Base-by-base conservation (phyloP, 208 protist species). In the Crithidia sp. region DNA sequence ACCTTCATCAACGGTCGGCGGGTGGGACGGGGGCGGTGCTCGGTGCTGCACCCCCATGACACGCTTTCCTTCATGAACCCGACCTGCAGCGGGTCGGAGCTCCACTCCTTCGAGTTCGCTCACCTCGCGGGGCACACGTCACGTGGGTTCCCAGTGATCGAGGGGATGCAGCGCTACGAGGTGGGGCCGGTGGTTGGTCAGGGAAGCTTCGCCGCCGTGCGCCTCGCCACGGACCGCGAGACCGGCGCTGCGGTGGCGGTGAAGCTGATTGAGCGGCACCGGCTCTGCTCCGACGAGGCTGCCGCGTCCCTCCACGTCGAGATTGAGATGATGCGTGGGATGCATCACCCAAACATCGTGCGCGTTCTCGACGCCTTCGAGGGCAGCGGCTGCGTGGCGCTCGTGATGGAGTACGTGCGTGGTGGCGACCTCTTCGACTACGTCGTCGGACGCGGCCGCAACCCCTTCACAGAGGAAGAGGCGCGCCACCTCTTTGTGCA, bases 371-470 rank as follows among this genome's bases (percentile, higher is more conserved):
- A 92, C 17, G 86, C 83, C 9, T 90, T 92, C 40, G 82, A 94
- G 56, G 70, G 80, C 0, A 50, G 17, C 2, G 73, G 71, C 40
- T 71, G 54, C 14, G 61, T 95, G 7, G 89, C 79, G 45, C 81
- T 97, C 7, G 81, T 97, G 45, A 88, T 96, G 84, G 93, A 97
- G 83, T 83, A 89, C 50, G 79, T 92, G 19, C 67, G 74, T 3
- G 87, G 89, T 28, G 89, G 89, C 36, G 90, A 95, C 66, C 54
- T 93, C 12, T 94, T 95, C 54, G 91, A 94, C 61, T 94, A 94
- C 78, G 74, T 95, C 52, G 82, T 90, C 6, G 88, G 83, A 14
- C 67, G 85, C 2, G 84, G 78, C 16, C 73, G 71, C 19, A 81
- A 78, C 41, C 78, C 79, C 10, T 93, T 95, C 75, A 88, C 83